Conservation (phyloP, 1,139 yeast genomes). For the Yamadazyma trypodendri region DNA sequence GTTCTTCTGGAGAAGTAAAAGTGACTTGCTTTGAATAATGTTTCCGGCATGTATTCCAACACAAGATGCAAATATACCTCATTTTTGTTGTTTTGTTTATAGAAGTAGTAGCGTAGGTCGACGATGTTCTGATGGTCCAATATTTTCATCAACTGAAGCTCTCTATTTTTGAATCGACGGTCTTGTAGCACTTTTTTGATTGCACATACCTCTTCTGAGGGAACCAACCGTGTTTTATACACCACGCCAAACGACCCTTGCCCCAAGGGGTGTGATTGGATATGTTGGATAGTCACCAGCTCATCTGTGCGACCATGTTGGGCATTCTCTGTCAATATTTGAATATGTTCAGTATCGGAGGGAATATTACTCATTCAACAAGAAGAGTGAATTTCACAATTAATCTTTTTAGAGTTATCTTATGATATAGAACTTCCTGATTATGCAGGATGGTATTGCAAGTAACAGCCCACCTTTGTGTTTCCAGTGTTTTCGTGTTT, state of each 20-base stretch:
- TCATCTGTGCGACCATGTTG: constrained; percentile 31
- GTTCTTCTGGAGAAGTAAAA: constrained; percentile 72
- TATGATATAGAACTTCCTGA: too few species aligned
- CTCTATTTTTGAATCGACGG: constrained; percentile 91
- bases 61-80: constrained; percentile 85
- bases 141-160: constrained; percentile 90
- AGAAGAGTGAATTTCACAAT: too few species aligned
- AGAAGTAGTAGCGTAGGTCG: constrained; percentile 82
- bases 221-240: constrained; percentile 77
- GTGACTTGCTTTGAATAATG: constrained; percentile 85
- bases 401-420: too few species aligned
- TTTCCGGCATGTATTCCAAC: constrained; percentile 93
- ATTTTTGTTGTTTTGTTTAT: constrained; percentile 73
- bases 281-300: constrained; percentile 56
- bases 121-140: constrained; percentile 86
- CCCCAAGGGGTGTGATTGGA: constrained; percentile 84
- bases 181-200: constrained; percentile 94
- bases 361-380: not conserved
- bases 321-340: constrained; percentile 3
- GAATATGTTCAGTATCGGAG: not conserved
- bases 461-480: too few species aligned
- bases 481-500: too few species aligned
- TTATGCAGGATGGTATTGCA: too few species aligned
- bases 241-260: constrained; percentile 98
- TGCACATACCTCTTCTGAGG: constrained; percentile 79